A percentile compares a stretch with the other conserved stretches of the same genome.
Conservation (phyloP, 2,329 filamentous ascomycete species). For the Fusarium acutatum region DNA sequence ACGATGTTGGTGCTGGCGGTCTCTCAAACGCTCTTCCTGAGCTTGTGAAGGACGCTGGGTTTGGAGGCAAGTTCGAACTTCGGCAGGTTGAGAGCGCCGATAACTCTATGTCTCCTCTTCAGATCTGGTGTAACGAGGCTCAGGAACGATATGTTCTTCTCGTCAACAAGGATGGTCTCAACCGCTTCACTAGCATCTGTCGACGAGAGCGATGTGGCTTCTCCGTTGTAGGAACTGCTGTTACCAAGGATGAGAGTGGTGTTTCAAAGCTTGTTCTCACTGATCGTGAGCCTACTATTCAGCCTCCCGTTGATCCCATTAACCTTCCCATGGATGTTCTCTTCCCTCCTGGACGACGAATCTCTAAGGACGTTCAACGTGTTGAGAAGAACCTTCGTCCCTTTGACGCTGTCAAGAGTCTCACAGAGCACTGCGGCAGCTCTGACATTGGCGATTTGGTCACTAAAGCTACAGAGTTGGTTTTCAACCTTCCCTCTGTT, state of each 20-base stretch:
- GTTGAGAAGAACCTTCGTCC: conserved; percentile 64
- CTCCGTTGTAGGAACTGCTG: conserved; percentile 86
- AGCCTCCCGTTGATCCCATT: conserved; percentile 74
- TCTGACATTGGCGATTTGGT: conserved; percentile 49
- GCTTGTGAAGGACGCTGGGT: conserved; percentile 89
- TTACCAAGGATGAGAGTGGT: conserved; percentile 67
- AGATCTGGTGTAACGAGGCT: conserved; percentile 96
- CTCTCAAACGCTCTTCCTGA: conserved; percentile 75
- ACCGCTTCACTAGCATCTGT: conserved; percentile 75
- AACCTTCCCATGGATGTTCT: conserved; percentile 89
- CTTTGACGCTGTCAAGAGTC: conserved; percentile 74
- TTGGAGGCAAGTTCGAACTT: conserved; percentile 92
- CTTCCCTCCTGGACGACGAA: conserved; percentile 72
- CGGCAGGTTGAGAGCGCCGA: conserved; percentile 92
- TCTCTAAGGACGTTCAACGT: conserved; percentile 40
- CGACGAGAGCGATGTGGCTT: conserved; percentile 89
- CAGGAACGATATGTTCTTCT: conserved; percentile 96
- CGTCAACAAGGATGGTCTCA: conserved; percentile 81
- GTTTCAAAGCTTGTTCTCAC: conserved; percentile 79
- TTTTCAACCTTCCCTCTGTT: conserved; percentile 86
- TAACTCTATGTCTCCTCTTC: conserved; percentile 89
- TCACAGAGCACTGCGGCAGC: conserved; percentile 71
- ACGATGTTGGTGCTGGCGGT: conserved; percentile 95
- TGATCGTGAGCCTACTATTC: conserved; percentile 78
- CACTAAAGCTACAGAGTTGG: conserved; percentile 75